A percentile compares a stretch with the other conserved stretches of the same genome.
phyloP scores from a whole-genome alignment of 768 basidiomycete genomes.

The Pisolithus albus region DNA sequence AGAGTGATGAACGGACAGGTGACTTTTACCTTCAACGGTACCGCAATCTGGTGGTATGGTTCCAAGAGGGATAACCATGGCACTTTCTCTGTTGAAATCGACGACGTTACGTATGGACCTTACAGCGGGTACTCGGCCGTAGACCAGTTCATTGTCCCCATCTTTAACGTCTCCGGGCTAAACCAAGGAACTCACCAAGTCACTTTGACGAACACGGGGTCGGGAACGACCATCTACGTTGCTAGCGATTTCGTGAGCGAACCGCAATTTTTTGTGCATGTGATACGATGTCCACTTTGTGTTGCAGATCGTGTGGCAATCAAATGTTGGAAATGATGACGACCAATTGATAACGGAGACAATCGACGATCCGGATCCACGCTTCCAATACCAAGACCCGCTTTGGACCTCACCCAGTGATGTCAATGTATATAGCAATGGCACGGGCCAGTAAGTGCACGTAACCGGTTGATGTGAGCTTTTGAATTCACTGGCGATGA shows the following conservation, averaged over 20 bases:
- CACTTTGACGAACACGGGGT: constrained; percentile 26
- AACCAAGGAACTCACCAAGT: constrained; percentile 32
- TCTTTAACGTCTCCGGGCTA: constrained; percentile 34
- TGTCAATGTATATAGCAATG: constrained; percentile 34
- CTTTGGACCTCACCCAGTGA: constrained; percentile 30
- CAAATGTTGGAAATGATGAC: constrained; percentile 13
- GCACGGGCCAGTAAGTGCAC: constrained; percentile 34
- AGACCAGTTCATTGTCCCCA: constrained; percentile 32
- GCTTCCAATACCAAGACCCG: constrained; percentile 31
- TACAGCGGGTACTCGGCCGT: constrained; percentile 23
- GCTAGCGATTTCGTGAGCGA: constrained; percentile 42
- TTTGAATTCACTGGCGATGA: background rate
- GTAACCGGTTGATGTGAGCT: background rate
- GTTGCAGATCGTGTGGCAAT: constrained; percentile 22
- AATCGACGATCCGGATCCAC: constrained; percentile 30
- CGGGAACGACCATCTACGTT: constrained; percentile 24
- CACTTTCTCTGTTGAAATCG: constrained; percentile 36
- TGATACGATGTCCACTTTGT: background rate
- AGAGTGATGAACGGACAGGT: constrained; percentile 26
- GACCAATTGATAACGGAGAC: constrained; percentile 14
- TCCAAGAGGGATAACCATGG: constrained; percentile 44
- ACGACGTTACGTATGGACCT: constrained; percentile 24
- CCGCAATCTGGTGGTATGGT: constrained; percentile 43
- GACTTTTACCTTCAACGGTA: constrained; percentile 44
- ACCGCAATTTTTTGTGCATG: background rate